Evolutionary conservation across 495 filamentous ascomycete genomes (phyloP), one percentile per base, ranked within the genome.

Genomic region (Xylaria sp.): DNA sequence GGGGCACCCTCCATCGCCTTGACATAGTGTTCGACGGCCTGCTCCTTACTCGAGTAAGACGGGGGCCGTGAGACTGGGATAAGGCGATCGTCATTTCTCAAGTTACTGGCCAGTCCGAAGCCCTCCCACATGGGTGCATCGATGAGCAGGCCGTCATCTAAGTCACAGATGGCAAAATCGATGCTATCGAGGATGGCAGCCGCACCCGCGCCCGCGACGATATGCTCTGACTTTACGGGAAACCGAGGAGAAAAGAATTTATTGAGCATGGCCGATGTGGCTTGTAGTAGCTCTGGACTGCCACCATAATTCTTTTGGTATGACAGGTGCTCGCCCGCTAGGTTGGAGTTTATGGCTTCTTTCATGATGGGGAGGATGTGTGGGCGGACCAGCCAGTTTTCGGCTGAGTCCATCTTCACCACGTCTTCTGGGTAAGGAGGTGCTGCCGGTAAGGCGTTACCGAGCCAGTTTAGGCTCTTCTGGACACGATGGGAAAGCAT

Each of bases 331-430:
- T 61, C 58, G 35, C 33, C 58, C 17, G n/a, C 58, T 19, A 61
- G 19, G 12, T 61, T 41, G 37, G 58, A 37, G 35, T 21, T 41
- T 37, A 61, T 43, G 9, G 58, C 35, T 14, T 61, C 35, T 26
- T 61, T 61, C 33, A 61, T 61, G 9, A 61, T 61, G 15, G 58
- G 58, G 33, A 61, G 58, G 58, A 61, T 41, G 17, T 61, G 37
- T n/a, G 58, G 58, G n/a, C 58, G 58, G 19, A 61, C 58, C 33
- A 61, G 35, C 58, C 58, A 61, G 37, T 61, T 61, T n/a, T 61
- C 58, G 35, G 58, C 58, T 41, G 58, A 61, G 58, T 41, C 35
- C 58, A 61, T 61, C 58, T 61, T 37, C 58, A 61, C 58, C 58
- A 61, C 58, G 12, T 61, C 58, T 6, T 61, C 57, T 9, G 35